Base-by-base conservation (phyloP, 2,329 filamentous ascomycete genomes). In the Cladorrhinum sp. region DNA sequence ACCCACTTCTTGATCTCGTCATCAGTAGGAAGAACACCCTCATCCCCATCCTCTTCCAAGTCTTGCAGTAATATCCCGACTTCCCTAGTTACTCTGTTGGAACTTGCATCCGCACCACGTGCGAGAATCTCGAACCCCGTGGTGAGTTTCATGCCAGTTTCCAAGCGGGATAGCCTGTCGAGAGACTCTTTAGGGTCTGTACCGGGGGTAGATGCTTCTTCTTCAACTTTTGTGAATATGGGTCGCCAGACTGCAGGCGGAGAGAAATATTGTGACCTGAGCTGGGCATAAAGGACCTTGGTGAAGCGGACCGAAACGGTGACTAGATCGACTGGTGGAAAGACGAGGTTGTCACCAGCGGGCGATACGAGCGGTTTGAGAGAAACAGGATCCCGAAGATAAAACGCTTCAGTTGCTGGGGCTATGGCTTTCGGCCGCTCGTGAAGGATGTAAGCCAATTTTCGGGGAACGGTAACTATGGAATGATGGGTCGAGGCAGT, bases 91-190 rank as follows among this genome's bases (percentile, higher is more conserved):
- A 83, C 74, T 8, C 87, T 81, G 65, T 83, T 90, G 65, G 91
- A 86, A 65, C 83, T 85, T 62, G 88, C 87, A 41, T 88, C 82
- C 1, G 86, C 82, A 66, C 90, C 85, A 9, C 79, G 78, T 0
- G 92, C 76, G 53, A 98, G 80, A 82, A 98, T 95, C 74, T 99
- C 93, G 69, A 96, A 92, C 0, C 93, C 95, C 67, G 89, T 92
- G 0, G 91, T 84, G 9, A 98, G 75, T 72, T 98, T 98, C 88
- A 97, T 93, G 10, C 93, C 93, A 45, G 90, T 78, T 59, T 93
- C 89, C 1, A 83, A 65, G n/a, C 78, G 75, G 67, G 71, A 75
- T 59, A 71, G 65, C 2, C 56, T 69, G 45, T 68, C 74, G 57
- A 68, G 69, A 18, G 71, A 67, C 9, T 70, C 54, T 16, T 41